Evolutionary conservation across 1,284 basidiomycete genomes (phyloP), one percentile per base, ranked within the genome.

Genomic region (Apiotrichum montevideense): DNA sequence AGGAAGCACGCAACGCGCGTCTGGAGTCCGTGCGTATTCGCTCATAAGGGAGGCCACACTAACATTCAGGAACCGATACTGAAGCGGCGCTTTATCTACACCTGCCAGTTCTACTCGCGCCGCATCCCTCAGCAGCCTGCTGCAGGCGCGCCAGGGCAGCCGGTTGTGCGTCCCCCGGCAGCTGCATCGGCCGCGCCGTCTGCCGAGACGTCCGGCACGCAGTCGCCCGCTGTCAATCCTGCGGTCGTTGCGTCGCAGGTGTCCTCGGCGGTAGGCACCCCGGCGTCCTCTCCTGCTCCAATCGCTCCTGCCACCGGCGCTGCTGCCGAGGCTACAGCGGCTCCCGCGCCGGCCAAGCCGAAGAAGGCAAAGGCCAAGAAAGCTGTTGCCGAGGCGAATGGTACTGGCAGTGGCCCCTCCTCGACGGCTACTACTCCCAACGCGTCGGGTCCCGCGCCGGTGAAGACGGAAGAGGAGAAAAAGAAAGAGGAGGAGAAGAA

Each of bases 81-180:
- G 46, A 52, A 48, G 46, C 51, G 43, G 6, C 56, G 51, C 35
- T 53, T 53, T 35, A 37, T 53, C 43, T 34, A 56, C n/a, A 52
- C 52, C 13, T 47, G 33, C 32, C 35, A 48, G 21, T 62, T 52
- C 56, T 62, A 51, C 52, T 55, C 55, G 49, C 56, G 53, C 14
- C 29, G 49, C 8, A 44, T 49, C 9, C 35, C 35, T 4, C 43
- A 46, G 29, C 54, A 56, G 35, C 37, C 49, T 29, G 44, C 49
- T 13, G 44, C 37, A 29, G 37, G 13, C 6, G 35, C 47, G 29
- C 35, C 48, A 11, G 9, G 32, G 6, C 44, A 14, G 6, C 15
- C 55, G 3, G 41, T 47, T 1, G 34, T 33, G 11, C 35, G 42
- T 5, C 4, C 48, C 10, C 14, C 50, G 6, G 29, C 44, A 4